Percentiles rank a stretch among this genome's conserved stretches.
Evolutionary conservation across 2,329 filamentous ascomycete species (phyloP).

Genomic region (Colletotrichum sojae): DNA sequence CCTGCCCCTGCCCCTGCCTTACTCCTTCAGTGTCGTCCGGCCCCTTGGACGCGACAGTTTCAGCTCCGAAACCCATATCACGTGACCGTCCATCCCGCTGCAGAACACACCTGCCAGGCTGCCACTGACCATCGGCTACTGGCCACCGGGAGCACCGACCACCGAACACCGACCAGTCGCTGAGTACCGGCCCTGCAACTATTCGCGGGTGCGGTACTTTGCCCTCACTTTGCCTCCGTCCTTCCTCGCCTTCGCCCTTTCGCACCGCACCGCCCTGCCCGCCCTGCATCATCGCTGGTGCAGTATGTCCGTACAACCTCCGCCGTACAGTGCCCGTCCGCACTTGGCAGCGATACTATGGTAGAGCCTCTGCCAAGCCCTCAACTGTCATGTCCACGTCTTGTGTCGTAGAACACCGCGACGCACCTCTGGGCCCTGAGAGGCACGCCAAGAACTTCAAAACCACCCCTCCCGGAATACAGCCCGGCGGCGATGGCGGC

Average conservation of each 20-base stretch:
- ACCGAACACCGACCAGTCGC: not conserved
- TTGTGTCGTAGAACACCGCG: conserved; percentile 24
- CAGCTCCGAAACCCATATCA: conserved; percentile 40
- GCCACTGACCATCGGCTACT: not conserved
- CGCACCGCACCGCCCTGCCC: conserved; percentile 8
- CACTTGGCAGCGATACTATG: conserved; percentile 20
- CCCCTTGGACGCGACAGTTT: conserved; percentile 37
- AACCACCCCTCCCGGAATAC: conserved; percentile 28
- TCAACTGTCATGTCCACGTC: conserved; percentile 38
- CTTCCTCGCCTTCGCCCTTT: too few relatives aligned
- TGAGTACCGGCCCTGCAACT: too few relatives aligned
- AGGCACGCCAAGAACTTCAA: conserved; percentile 29
- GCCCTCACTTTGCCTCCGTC: too few relatives aligned
- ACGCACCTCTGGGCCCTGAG: conserved; percentile 20
- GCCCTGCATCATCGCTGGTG: not conserved
- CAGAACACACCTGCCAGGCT: not conserved
- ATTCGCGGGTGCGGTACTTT: too few relatives aligned
- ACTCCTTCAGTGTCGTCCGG: conserved; percentile 28
- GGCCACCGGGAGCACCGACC: conserved; percentile 1
- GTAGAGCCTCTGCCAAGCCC: conserved; percentile 35
- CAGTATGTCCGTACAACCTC: conserved; percentile 28
- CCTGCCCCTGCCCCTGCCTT: not conserved
- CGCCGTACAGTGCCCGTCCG: conserved; percentile 26
- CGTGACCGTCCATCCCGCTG: conserved; percentile 21
- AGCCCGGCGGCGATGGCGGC: conserved; percentile 22